phyloP scores from a whole-genome alignment of 345 rosid genomes.

The Salix koriyanagi region DNA sequence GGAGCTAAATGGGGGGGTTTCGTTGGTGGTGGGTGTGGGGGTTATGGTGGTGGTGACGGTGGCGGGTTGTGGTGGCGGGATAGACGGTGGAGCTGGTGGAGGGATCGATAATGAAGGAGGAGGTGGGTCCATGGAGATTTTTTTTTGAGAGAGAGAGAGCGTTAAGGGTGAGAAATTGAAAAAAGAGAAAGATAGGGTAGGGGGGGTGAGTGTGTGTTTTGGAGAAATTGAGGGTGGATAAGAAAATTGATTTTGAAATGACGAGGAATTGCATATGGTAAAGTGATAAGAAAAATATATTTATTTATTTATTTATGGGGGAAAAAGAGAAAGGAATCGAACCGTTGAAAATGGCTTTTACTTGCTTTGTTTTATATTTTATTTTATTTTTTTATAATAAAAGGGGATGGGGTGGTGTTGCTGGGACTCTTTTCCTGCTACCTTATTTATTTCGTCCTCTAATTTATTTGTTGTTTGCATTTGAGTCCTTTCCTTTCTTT shows the following conservation, averaged over 20 bases:
- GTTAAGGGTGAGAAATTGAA: background rate
- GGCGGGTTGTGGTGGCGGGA: background rate
- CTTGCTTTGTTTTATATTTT: background rate
- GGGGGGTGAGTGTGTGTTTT: background rate
- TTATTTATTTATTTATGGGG: background rate
- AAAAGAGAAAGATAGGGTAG: background rate
- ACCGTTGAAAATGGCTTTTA: background rate
- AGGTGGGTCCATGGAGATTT: conserved; percentile 20
- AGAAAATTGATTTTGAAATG: background rate
- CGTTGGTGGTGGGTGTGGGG: background rate
- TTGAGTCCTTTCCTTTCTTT: no score
- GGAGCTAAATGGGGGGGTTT: conserved; percentile 1
- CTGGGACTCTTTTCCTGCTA: no score
- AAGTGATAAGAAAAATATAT: background rate
- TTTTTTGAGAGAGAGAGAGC: background rate
- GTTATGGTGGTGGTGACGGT: background rate
- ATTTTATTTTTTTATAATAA: background rate
- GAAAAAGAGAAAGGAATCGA: background rate
- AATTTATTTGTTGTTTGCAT: no score
- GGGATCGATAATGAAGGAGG: background rate
- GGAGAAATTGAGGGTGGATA: background rate
- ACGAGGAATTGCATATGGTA: background rate
- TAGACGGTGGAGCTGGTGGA: background rate
- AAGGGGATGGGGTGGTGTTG: background rate
- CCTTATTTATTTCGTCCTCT: background rate